These are phyloP conservation scores for Eimeria nieschulzi DNA, from an alignment of 169 alveolate genomes.

Conservation along the genomic window DNA sequence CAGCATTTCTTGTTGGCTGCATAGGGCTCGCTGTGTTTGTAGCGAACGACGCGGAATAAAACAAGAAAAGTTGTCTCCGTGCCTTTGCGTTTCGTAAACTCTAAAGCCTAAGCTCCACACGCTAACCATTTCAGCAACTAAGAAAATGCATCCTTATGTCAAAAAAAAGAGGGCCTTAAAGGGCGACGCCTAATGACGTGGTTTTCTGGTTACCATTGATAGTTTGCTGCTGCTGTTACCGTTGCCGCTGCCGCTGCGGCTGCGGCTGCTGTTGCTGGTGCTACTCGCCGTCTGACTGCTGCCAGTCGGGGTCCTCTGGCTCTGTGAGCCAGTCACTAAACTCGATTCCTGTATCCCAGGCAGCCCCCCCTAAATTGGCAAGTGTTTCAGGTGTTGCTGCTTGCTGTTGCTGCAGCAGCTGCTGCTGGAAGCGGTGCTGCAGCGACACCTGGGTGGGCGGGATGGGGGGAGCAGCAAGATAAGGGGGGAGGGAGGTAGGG, in stretches of 20 bases:
- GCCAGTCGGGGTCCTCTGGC: conserved; percentile 5
- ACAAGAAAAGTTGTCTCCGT: too few relatives aligned
- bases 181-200: too few relatives aligned
- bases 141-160: too few relatives aligned
- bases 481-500: conserved; percentile 16
- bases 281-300: not conserved
- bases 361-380: not conserved
- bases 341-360: conserved; percentile 14
- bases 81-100: too few relatives aligned
- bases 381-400: not conserved
- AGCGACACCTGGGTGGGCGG: not conserved
- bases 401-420: conserved; percentile 31
- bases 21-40: too few relatives aligned
- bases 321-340: conserved; percentile 14
- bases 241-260: not conserved
- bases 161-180: too few relatives aligned
- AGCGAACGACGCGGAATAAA: too few relatives aligned
- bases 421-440: conserved; percentile 35
- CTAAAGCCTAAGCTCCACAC: too few relatives aligned
- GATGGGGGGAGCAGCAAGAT: conserved; percentile 8
- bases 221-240: not conserved
- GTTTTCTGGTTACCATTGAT: too few relatives aligned
- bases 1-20: too few relatives aligned
- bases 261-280: not conserved
- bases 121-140: too few relatives aligned